phyloP scores from a whole-genome alignment of 768 basidiomycete species.

The Phaffia tasmanica region DNA sequence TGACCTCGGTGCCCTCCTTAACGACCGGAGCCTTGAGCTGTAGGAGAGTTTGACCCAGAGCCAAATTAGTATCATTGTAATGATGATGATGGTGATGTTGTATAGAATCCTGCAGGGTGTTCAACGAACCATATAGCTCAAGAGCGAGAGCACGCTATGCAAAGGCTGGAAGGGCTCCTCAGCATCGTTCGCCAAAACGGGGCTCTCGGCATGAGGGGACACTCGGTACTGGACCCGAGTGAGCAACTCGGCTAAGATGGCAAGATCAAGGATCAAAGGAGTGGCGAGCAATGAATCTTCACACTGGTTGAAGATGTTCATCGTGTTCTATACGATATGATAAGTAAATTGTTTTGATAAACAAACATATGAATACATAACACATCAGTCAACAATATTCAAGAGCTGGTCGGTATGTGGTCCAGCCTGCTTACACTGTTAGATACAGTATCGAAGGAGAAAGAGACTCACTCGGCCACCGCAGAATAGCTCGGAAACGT shows the following conservation, averaged over 20 bases:
- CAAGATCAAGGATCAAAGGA: constrained; percentile 84
- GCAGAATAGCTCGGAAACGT: constrained; percentile 84
- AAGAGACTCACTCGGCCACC: constrained; percentile 17
- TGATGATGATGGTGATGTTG: too few species aligned
- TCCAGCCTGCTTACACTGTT: too few species aligned
- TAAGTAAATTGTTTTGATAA: background rate
- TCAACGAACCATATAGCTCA: constrained; percentile 80
- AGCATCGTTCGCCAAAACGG: constrained; percentile 31
- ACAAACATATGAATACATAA: background rate
- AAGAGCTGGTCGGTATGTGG: too few species aligned
- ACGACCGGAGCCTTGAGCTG: constrained; percentile 31
- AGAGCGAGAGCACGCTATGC: constrained; percentile 80
- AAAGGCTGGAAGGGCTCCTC: constrained; percentile 55
- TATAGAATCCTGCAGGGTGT: too few species aligned
- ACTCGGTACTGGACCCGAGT: constrained; percentile 75
- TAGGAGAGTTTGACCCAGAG: background rate
- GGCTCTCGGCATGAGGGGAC: constrained; percentile 36
- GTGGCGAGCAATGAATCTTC: constrained; percentile 92
- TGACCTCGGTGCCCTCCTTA: constrained; percentile 65
- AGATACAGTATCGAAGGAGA: background rate
- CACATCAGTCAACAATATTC: too few species aligned
- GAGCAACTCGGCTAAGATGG: constrained; percentile 83
- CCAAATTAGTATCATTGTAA: background rate
- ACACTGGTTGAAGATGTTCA: constrained; percentile 23
- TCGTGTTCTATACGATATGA: constrained; percentile 12